Conservation (phyloP, 208 protist genomes). For the Trichomonas vaginalis region DNA sequence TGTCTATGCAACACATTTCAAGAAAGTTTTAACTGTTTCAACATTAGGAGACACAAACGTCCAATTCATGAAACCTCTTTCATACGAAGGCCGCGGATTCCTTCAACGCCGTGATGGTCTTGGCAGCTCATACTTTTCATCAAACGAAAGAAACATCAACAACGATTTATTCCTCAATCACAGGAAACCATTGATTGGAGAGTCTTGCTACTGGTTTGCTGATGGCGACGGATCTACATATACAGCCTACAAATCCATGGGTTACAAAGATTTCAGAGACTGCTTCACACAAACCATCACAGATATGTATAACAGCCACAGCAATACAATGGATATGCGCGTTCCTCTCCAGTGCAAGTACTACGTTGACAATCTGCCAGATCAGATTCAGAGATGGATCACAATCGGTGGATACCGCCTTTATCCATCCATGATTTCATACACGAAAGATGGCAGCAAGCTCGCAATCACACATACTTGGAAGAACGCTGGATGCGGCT, state of each 20-base stretch:
- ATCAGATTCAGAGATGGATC: background rate
- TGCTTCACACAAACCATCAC: background rate
- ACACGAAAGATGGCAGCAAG: background rate
- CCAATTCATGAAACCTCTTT: background rate
- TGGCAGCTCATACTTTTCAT: background rate
- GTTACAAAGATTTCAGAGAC: background rate
- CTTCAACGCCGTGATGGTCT: background rate
- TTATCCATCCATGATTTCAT: background rate
- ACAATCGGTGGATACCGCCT: background rate
- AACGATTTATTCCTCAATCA: background rate
- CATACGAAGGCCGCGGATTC: background rate
- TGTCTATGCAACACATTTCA: background rate
- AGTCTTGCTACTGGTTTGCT: background rate
- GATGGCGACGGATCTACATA: background rate
- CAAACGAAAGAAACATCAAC: background rate
- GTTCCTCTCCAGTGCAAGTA: background rate
- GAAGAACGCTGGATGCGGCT: background rate
- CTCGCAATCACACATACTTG: background rate
- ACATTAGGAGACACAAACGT: background rate
- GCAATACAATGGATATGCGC: background rate
- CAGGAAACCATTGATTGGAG: background rate
- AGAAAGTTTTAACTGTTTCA: background rate
- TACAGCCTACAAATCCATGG: background rate
- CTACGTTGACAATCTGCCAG: background rate
- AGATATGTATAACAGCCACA: background rate